Evolutionary conservation across 163 green algal genomes (phyloP).

Genomic region (Scenedesmus sp.): DNA sequence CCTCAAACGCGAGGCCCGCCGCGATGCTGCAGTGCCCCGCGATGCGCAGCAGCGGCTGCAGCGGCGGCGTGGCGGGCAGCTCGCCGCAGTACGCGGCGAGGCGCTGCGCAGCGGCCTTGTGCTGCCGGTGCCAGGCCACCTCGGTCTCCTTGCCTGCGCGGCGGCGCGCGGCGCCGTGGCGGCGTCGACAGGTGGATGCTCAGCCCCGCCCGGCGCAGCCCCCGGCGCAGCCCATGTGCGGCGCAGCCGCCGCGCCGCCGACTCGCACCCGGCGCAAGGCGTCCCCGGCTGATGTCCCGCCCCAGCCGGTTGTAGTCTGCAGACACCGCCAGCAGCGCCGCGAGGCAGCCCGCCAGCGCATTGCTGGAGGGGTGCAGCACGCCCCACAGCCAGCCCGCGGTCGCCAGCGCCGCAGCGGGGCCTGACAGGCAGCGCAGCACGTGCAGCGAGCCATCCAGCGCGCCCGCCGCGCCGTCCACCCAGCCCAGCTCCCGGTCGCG

Average conservation of each 20-base stretch:
- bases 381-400: constrained; percentile 33
- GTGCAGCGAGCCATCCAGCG: constrained; percentile 9
- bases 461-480: background rate
- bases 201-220: too few relatives aligned
- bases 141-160: constrained; percentile 48
- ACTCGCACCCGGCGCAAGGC: background rate
- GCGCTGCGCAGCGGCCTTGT: constrained; percentile 55
- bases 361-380: constrained; percentile 26
- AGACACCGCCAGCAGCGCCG: constrained; percentile 31
- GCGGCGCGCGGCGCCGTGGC: too few relatives aligned
- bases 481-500: constrained; percentile 3
- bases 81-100: constrained; percentile 54
- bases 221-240: too few relatives aligned
- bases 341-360: constrained; percentile 2
- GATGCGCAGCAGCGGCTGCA: constrained; percentile 41
- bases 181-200: too few relatives aligned
- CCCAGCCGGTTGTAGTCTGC: constrained; percentile 31
- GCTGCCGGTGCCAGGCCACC: constrained; percentile 49
- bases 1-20: constrained; percentile 43
- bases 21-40: constrained; percentile 45
- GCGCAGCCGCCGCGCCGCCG: too few relatives aligned
- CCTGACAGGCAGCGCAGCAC: constrained; percentile 27
- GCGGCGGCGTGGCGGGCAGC: constrained; percentile 50
- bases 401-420: constrained; percentile 38
- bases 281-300: constrained; percentile 16